Evolutionary conservation across 306 rosid species (phyloP), one percentile per base, ranked within the genome.

Genomic region (Quercus gilva): DNA sequence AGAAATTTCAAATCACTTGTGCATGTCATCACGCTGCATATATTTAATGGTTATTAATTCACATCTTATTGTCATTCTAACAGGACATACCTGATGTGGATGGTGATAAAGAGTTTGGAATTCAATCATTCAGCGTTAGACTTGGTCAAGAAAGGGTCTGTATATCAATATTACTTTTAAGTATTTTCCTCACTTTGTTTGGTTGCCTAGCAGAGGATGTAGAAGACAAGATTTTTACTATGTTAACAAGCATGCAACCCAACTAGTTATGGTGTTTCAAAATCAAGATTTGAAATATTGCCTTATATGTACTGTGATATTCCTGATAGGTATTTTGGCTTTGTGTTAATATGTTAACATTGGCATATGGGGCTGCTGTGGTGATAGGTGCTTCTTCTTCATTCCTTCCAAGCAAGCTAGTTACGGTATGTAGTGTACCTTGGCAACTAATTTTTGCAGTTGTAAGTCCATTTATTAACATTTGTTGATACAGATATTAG

Each of bases 71-170:
- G 43, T 13, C 68, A 68, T 67, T 43, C 35, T 12, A 15, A 57
- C 76, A 79, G 82, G 82, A 79, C 55, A 79, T 79, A 79, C 82
- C 82, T 28, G 82, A 79, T 60, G 82, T 79, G 65, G 82, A 79
- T 51, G 82, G 82, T 59, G 82, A 79, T 29, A 79, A 72, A 51
- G 64, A 79, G 20, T 79, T 71, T 21, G 82, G 73, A 5, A 79
- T 71, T 65, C 77, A 79, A 60, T 79, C 77, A 8, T 72, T 79
- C 73, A 79, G 82, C 33, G 77, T 72, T 21, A 79, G 64, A 59
- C 72, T 79, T 5, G 82, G 82, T 29, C 77, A 72, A 21, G 56
- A 79, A 31, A 79, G 52, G 82, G 76, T 71, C 49, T 12, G 51
- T 71, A 45, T 28, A 63, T 28, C 37, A 63, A 63, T 63, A 2